Base-by-base conservation (phyloP, 2,329 filamentous ascomycete species). In the Alternaria postmessia region DNA sequence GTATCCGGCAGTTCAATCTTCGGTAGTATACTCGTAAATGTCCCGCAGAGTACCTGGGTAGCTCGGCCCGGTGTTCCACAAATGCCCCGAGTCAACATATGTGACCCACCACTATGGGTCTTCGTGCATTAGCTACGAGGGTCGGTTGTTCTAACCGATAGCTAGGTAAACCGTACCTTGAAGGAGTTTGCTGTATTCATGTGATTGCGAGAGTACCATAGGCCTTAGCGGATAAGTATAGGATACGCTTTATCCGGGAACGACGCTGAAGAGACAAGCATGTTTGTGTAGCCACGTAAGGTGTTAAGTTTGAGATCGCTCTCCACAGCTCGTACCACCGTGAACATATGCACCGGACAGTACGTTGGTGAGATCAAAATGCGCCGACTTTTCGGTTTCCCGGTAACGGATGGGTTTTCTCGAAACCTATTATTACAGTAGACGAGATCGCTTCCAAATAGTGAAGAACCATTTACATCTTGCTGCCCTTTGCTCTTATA, bases 41-140 rank as follows among this genome's bases (percentile, higher is more conserved):
- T 46, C 26, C 55, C 48, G 48, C 26, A 30, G 20, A 12, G 6
- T 47, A 7, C 3, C 20, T 42, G 39, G 20, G 20, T 24, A 32
- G 20, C n/a, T 47, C 41, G 55, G 55, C 6, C 48, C 48, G 24
- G 30, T 53, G n/a, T 47, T 47, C n/a, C 48, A 57, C 32, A 57
- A 57, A 47, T 53, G 24, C 41, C 11, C 55, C 41, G 48, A 53
- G 41, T 32, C 18, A 39, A 32, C 30, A 52, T 36, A 52, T 22
- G n/a, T 36, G 39, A 43, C 30, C 36, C 12, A 26, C 30, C 54
- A 57, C 30, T 43, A 18, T 36, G 22, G 39, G 47, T 36, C 38
- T 30, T 32, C 28, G 11, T 41, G 18, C 41, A 53, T 47, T 34
- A 41, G 41, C 44, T 41, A 42, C 20, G 30, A 36, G n/a, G 20